Evolutionary conservation across 306 rosid genomes (phyloP).

Genomic region (Albizia julibrissin): DNA sequence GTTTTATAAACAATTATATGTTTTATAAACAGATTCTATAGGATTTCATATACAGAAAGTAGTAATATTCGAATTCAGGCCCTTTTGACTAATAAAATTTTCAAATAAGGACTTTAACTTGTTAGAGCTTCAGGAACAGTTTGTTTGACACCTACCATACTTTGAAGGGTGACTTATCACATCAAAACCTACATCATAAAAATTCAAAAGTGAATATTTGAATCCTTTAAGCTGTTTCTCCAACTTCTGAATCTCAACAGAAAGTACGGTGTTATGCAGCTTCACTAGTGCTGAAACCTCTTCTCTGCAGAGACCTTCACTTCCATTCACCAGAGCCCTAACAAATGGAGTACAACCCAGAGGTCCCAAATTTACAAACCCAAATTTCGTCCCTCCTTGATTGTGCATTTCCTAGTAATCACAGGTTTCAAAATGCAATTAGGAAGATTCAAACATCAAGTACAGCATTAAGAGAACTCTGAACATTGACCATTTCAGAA

Average conservation of each 20-base stretch:
- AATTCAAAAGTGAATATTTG: conserved; percentile 43
- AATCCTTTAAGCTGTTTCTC: conserved; percentile 45
- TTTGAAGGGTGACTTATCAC: conserved; percentile 45
- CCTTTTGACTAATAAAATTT: too few relatives aligned
- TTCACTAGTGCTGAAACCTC: conserved; percentile 23
- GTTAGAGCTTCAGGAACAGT: neutral
- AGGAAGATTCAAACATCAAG: neutral
- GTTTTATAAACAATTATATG: too few relatives aligned
- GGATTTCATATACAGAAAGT: too few relatives aligned
- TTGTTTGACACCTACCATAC: conserved; percentile 45
- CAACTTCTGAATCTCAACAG: conserved; percentile 33
- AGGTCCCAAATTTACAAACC: conserved; percentile 35
- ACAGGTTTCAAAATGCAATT: neutral
- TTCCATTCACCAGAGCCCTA: conserved; percentile 29
- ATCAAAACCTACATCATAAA: conserved; percentile 15
- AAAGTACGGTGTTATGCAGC: conserved; percentile 44
- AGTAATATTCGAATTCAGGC: too few relatives aligned
- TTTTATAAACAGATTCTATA: too few relatives aligned
- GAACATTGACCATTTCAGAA: neutral
- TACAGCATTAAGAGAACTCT: neutral
- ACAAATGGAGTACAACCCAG: conserved; percentile 35
- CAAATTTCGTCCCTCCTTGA: conserved; percentile 59
- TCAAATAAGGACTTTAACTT: neutral
- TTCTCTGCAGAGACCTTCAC: conserved; percentile 30
- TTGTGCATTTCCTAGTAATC: conserved; percentile 39